phyloP scores from a whole-genome alignment of 306 rosid species.

The Citrullus mucosospermus region DNA sequence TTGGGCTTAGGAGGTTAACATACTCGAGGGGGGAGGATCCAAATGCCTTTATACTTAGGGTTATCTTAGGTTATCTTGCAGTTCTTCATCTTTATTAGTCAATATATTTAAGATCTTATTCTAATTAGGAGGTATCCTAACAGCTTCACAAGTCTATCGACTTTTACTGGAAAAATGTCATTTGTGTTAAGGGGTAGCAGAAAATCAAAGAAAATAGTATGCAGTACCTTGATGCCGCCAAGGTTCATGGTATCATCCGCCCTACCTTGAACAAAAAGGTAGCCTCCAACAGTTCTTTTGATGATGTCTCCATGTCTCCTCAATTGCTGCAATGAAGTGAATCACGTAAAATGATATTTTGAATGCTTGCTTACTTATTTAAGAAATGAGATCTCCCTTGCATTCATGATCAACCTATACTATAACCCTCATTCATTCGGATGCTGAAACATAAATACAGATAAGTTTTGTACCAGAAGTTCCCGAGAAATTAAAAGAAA shows the following conservation, averaged over 20 bases:
- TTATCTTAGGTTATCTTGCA: too few species aligned
- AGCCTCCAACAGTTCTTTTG: constrained; percentile 59
- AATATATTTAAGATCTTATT: too few species aligned
- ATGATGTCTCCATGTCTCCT: constrained; percentile 86
- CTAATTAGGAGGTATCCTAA: too few species aligned
- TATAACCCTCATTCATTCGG: not conserved
- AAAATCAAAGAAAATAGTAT: not conserved
- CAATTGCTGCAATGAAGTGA: constrained; percentile 34
- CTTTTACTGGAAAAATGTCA: not conserved
- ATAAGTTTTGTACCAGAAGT: not conserved
- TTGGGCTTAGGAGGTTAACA: too few species aligned
- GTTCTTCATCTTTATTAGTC: too few species aligned
- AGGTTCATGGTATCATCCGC: constrained; percentile 96
- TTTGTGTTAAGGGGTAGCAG: not conserved
- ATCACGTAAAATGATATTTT: constrained; percentile 1
- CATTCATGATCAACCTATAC: not conserved
- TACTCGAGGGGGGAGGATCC: too few species aligned
- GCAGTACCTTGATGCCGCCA: constrained; percentile 81
- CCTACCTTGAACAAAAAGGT: constrained; percentile 61
- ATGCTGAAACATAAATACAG: not conserved
- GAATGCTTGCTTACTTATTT: not conserved
- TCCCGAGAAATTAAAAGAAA: not conserved
- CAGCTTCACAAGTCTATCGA: not conserved
- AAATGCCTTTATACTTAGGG: too few species aligned
- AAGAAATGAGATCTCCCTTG: not conserved